Conservation (phyloP, 108 stramenopile species). For the Phaeodactylum tricornutum region DNA sequence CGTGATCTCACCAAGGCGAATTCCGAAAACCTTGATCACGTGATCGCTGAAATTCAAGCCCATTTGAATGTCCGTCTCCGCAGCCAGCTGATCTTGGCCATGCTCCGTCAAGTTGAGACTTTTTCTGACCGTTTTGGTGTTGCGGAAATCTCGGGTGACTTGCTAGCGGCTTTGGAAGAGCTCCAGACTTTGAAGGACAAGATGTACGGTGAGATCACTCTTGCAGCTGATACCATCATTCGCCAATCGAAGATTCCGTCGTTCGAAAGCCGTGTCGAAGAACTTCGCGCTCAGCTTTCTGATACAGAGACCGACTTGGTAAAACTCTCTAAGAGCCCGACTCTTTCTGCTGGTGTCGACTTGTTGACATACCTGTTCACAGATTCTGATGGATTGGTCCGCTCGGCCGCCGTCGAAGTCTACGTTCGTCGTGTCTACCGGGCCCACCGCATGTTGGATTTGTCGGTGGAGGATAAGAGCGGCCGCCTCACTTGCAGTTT, state of each 20-base stretch:
- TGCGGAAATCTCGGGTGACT: conserved; percentile 32
- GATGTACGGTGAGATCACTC: conserved; percentile 76
- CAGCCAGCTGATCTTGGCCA: conserved; percentile 42
- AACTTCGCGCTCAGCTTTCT: conserved; percentile 58
- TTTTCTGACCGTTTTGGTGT: conserved; percentile 61
- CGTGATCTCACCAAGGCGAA: conserved; percentile 83
- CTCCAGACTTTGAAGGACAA: conserved; percentile 61
- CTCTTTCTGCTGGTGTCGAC: conserved; percentile 90
- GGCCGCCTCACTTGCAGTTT: conserved; percentile 74
- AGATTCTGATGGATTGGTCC: conserved; percentile 61
- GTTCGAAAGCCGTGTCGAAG: conserved; percentile 72
- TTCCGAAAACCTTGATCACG: conserved; percentile 57
- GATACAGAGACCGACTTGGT: conserved; percentile 52
- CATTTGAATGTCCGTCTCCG: conserved; percentile 56
- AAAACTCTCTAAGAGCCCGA: conserved; percentile 52
- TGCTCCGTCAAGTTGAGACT: conserved; percentile 69
- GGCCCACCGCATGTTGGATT: conserved; percentile 68
- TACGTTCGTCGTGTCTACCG: conserved; percentile 95
- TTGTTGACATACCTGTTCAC: conserved; percentile 81
- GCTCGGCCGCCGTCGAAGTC: conserved; percentile 65
- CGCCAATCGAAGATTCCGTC: conserved; percentile 68
- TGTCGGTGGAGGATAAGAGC: conserved; percentile 47
- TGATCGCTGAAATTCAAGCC: conserved; percentile 71
- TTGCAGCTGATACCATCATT: conserved; percentile 68
- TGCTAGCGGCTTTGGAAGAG: conserved; percentile 42